These are phyloP conservation scores for Blastobotrys parvus DNA, from an alignment of 805 yeast genomes.

Conservation along the genomic window DNA sequence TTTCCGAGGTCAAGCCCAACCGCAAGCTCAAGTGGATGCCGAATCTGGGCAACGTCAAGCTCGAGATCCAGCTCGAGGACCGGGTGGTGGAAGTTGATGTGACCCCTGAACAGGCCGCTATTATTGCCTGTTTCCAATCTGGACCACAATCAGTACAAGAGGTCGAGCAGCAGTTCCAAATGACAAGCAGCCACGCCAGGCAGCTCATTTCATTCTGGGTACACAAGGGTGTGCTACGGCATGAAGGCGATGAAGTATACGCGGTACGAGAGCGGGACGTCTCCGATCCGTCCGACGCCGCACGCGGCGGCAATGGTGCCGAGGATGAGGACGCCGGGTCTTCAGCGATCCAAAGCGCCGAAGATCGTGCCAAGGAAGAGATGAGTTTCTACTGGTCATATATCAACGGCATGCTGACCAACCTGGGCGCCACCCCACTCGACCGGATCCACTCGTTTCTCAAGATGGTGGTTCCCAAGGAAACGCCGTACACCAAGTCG, in stretches of 20 bases:
- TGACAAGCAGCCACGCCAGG: conserved; percentile 36
- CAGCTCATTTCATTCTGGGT: conserved; percentile 55
- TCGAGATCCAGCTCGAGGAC: conserved; percentile 52
- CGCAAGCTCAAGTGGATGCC: conserved; percentile 51
- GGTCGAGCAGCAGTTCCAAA: conserved; percentile 31
- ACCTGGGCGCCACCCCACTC: conserved; percentile 42
- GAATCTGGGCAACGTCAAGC: conserved; percentile 50
- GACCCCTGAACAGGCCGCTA: conserved; percentile 61
- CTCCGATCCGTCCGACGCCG: conserved; percentile 3
- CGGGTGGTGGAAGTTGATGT: conserved; percentile 39
- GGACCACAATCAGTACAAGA: conserved; percentile 25
- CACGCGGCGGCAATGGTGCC: conserved; percentile 4
- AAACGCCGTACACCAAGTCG: conserved; percentile 33
- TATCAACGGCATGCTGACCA: conserved; percentile 48
- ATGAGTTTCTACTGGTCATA: conserved; percentile 39
- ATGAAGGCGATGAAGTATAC: conserved; percentile 31
- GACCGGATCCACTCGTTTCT: conserved; percentile 47
- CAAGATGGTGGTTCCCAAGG: conserved; percentile 48
- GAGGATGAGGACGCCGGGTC: conserved; percentile 10
- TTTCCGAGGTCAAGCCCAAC: conserved; percentile 33
- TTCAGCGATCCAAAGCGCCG: conserved; percentile 20
- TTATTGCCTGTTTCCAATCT: conserved; percentile 42
- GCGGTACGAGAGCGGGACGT: conserved; percentile 34
- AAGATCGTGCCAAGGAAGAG: conserved; percentile 26
- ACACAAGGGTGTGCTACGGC: conserved; percentile 41